phyloP scores from a whole-genome alignment of 257 asterid genomes.

The Gentiana dahurica region DNA sequence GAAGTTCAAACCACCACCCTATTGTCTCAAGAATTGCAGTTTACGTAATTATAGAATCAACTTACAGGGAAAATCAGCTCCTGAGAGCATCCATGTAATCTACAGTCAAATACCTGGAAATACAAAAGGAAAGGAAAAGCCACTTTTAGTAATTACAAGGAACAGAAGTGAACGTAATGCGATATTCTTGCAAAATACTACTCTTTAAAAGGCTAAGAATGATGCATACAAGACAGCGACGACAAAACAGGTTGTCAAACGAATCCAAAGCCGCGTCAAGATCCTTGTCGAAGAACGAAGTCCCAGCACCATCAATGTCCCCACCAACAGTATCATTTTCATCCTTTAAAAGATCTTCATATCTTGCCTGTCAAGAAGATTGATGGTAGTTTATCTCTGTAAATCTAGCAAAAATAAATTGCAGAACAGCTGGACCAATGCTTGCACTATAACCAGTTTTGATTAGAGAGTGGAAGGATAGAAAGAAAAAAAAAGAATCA shows the following conservation, averaged over 20 bases:
- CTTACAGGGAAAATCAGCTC: conserved; percentile 80
- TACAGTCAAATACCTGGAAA: conserved; percentile 87
- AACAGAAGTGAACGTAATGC: neutral
- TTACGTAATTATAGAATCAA: conserved; percentile 14
- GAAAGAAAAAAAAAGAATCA: conserved; percentile 10
- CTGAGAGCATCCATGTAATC: conserved; percentile 93
- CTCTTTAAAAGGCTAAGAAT: neutral
- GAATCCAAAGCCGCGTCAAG: conserved; percentile 93
- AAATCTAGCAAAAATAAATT: conserved; percentile 41
- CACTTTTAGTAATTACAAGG: conserved; percentile 1
- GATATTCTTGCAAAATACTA: neutral
- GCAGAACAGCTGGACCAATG: conserved; percentile 66
- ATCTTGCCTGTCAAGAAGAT: conserved; percentile 88
- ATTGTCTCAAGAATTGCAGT: conserved; percentile 8
- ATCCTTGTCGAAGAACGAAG: conserved; percentile 69
- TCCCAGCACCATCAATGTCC: conserved; percentile 39
- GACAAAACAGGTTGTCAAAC: conserved; percentile 87
- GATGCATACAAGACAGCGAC: conserved; percentile 80
- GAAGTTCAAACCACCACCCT: conserved; percentile 8
- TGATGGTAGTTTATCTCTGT: conserved; percentile 55
- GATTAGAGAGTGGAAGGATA: conserved; percentile 15
- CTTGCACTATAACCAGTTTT: conserved; percentile 52
- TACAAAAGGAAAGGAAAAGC: conserved; percentile 7
- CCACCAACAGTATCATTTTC: conserved; percentile 20
- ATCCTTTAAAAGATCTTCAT: conserved; percentile 53